Conservation (phyloP, 495 filamentous ascomycete species). For the Letharia lupina region DNA sequence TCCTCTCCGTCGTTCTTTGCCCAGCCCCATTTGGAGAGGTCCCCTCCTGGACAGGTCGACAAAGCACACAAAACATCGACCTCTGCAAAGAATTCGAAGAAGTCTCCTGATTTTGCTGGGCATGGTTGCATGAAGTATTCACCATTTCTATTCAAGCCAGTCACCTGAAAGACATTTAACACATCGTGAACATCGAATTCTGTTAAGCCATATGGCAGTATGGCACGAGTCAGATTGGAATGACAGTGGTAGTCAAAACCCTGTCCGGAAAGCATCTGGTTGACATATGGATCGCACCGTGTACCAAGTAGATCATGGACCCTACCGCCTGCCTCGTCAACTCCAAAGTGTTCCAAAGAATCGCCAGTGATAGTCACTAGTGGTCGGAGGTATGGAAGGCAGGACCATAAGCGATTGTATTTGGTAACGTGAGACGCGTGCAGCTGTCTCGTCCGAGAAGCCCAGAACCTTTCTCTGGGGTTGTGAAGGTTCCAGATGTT, state of each 20-base stretch:
- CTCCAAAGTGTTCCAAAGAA: conserved; percentile 48
- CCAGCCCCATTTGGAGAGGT: conserved; percentile 70
- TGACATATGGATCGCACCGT: conserved; percentile 68
- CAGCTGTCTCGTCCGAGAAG: conserved; percentile 65
- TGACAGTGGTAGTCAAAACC: conserved; percentile 74
- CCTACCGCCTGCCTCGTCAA: conserved; percentile 40
- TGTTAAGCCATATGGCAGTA: conserved; percentile 55
- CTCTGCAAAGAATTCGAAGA: conserved; percentile 72
- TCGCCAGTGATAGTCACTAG: conserved; percentile 64
- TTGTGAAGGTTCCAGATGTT: conserved; percentile 74
- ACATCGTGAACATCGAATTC: conserved; percentile 76
- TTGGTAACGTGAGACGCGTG: conserved; percentile 62
- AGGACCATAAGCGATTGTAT: conserved; percentile 67
- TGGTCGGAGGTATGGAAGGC: conserved; percentile 66
- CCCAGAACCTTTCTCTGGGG: conserved; percentile 73
- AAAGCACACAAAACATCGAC: conserved; percentile 66
- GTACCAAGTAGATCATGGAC: conserved; percentile 57
- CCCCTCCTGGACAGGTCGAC: conserved; percentile 53
- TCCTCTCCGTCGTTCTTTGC: conserved; percentile 52
- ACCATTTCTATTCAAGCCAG: conserved; percentile 59
- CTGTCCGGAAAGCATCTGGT: conserved; percentile 58
- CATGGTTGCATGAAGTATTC: conserved; percentile 70
- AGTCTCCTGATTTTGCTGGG: conserved; percentile 56
- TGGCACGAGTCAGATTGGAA: conserved; percentile 66
- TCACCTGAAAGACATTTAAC: conserved; percentile 75